Conservation (phyloP, 306 rosid species). For the Cucumis hystrix region DNA sequence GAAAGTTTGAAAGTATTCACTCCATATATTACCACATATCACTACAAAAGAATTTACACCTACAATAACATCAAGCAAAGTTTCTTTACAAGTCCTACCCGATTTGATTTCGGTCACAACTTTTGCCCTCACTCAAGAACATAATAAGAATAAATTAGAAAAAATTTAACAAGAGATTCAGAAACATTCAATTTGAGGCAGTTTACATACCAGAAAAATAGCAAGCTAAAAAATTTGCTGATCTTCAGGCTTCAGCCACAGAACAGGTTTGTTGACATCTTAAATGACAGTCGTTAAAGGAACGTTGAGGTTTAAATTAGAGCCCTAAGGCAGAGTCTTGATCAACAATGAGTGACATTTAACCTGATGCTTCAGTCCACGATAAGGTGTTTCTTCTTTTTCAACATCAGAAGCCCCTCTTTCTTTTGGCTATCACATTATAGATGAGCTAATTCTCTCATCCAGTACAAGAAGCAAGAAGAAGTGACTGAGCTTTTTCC, state of each 20-base stretch:
- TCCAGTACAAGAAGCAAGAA: not conserved
- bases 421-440: not conserved
- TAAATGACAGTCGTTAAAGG: constrained; percentile 1
- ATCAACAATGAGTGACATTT: constrained; percentile 13
- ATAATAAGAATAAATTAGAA: constrained; percentile 2
- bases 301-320: constrained; percentile 4
- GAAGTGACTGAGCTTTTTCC: constrained; percentile 42
- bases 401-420: not conserved
- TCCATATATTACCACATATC: constrained; percentile 21
- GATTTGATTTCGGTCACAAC: constrained; percentile 56
- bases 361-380: constrained; percentile 71
- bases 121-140: constrained; percentile 35
- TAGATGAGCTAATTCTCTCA: not conserved
- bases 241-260: constrained; percentile 50
- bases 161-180: not conserved
- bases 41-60: constrained; percentile 26
- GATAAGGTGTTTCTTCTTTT: not conserved
- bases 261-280: constrained; percentile 69
- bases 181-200: constrained; percentile 62
- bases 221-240: constrained; percentile 70
- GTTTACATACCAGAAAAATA: constrained; percentile 78
- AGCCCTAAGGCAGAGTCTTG: not conserved
- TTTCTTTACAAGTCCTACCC: constrained; percentile 76
- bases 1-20: no score
- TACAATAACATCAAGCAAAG: constrained; percentile 18